Evolutionary conservation across 2,329 filamentous ascomycete genomes (phyloP), one percentile per base, ranked within the genome.

Genomic region (Rhytidhysteron rufulum): DNA sequence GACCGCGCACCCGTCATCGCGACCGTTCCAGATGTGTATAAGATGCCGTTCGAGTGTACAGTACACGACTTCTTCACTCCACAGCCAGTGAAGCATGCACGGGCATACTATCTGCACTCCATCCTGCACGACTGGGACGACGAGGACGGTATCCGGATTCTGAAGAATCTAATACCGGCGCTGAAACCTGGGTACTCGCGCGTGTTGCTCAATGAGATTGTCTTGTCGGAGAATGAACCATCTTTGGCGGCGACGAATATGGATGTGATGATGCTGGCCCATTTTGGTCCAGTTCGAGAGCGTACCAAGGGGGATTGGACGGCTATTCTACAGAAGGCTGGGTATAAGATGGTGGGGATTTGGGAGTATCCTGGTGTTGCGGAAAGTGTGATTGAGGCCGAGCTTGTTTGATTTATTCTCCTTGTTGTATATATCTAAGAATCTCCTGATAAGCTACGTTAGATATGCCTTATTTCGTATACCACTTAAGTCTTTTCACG

Each of bases 61-160:
- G 48, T 42, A 5, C 46, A 58, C 27, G 46, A 60, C 41, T 60
- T 58, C 43, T 62, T 56, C 34, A 33, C 40, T 8, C 42, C 42
- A 6, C 57, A 61, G 40, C 34, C 48, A 3, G 41, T 59, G 16
- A 45, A 49, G 29, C 53, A 53, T 53, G 47, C 47, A 11, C 31
- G 38, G 7, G 37, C 45, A 2, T 49, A 45, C 37, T 34, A 49
- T 27, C 33, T 49, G n/a, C 31, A 33, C 9, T 34, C 24, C 18
- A 43, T 49, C 13, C 34, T 49, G 9, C 47, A 49, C 32, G 39
- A 49, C 22, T 44, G 42, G 42, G 18, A 25, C 13, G 44, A 47
- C 19, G n/a, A n/a, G 10, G 27, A 44, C 24, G 17, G 19, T 8
- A 13, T 34, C 13, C 17, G 34, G 17, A 44, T 48, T 16, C 33